Evolutionary conservation across 169 alveolate species (phyloP).

Genomic region (Eimeria nieschulzi): DNA sequence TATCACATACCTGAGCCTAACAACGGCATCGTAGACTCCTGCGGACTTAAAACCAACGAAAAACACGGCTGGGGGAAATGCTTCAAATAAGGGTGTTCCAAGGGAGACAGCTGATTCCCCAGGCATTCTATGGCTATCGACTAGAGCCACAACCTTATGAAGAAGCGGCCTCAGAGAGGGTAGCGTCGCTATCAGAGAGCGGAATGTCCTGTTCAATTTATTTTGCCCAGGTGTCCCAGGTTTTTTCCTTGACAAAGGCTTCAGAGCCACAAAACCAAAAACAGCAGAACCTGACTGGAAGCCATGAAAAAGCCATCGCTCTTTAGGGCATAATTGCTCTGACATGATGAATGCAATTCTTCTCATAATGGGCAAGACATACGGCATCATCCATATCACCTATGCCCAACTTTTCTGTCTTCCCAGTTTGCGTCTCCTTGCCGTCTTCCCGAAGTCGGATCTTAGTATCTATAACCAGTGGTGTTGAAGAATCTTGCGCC

Average conservation of each 20-base stretch:
- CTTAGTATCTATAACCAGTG: too few species aligned
- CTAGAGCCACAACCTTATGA: conserved; percentile 32
- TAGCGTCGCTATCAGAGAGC: conserved; percentile 28
- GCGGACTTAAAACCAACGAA: conserved; percentile 56
- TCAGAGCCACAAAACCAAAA: not conserved
- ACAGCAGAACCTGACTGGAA: too few species aligned
- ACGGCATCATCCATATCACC: too few species aligned
- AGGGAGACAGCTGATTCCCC: conserved; percentile 33
- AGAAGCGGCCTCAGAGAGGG: conserved; percentile 41
- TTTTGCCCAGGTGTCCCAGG: not conserved
- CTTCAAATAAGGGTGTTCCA: conserved; percentile 55
- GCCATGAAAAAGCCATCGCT: too few species aligned
- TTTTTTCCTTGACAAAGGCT: not conserved
- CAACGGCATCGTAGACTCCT: conserved; percentile 37
- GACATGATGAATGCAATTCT: too few species aligned
- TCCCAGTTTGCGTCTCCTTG: too few species aligned
- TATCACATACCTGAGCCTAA: conserved; percentile 49
- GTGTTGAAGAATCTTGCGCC: too few species aligned
- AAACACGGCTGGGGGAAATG: conserved; percentile 56
- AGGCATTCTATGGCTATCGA: not conserved
- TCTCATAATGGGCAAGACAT: too few species aligned
- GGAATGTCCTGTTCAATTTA: conserved; percentile 17
- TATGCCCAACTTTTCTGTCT: too few species aligned
- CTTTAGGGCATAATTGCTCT: too few species aligned
- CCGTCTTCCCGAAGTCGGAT: too few species aligned